A percentile compares a stretch with the other conserved stretches of the same genome.
Conservation (phyloP, 306 rosid species). For the Adenanthera pavonina region DNA sequence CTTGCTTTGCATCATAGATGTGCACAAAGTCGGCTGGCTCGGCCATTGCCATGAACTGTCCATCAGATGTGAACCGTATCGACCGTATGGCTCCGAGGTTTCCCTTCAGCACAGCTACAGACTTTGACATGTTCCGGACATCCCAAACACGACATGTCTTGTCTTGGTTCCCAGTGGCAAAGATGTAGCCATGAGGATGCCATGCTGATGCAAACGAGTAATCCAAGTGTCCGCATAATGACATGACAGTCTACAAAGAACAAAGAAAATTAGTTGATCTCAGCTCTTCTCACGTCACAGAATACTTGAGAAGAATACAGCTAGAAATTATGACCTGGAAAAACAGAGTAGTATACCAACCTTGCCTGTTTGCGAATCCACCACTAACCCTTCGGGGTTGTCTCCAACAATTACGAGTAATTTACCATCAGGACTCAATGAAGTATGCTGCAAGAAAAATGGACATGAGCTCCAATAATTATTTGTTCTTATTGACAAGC, state of each 20-base stretch:
- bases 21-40: conserved; percentile 78
- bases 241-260: conserved; percentile 44
- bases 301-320: neutral
- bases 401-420: conserved; percentile 65
- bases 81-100: conserved; percentile 71
- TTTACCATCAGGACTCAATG: conserved; percentile 65
- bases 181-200: conserved; percentile 66
- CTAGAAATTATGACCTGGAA: neutral
- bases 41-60: conserved; percentile 64
- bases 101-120: conserved; percentile 65
- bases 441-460: conserved; percentile 54
- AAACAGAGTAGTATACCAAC: conserved; percentile 37
- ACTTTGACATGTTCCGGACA: conserved; percentile 58
- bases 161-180: conserved; percentile 78
- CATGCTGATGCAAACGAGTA: conserved; percentile 73
- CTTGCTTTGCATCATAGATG: conserved; percentile 57
- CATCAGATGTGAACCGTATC: conserved; percentile 63
- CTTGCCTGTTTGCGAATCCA: conserved; percentile 75
- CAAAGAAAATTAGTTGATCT: conserved; percentile 22
- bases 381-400: conserved; percentile 66
- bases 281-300: neutral
- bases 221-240: conserved; percentile 63
- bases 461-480: neutral
- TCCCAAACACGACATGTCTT: conserved; percentile 76
- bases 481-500: no score